Conservation (phyloP, 1,139 yeast species). For the Pneumocystis wakefieldiae region DNA sequence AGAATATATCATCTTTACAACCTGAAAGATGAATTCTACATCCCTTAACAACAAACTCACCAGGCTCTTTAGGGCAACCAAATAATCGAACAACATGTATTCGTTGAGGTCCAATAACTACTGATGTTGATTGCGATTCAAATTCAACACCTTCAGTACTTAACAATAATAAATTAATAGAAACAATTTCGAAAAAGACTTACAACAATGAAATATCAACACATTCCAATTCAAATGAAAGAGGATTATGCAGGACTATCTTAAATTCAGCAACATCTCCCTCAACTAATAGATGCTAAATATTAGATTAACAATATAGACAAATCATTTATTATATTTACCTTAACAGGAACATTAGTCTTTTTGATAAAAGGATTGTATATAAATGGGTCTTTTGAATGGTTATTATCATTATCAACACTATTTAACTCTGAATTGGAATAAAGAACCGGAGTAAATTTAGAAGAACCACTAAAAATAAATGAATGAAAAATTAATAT, state of each 20-base stretch:
- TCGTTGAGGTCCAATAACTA: conserved; percentile 22
- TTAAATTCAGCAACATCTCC: conserved; percentile 19
- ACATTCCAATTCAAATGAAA: conserved; percentile 56
- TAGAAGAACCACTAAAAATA: background rate
- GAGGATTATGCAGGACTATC: conserved; percentile 63
- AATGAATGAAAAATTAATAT: background rate
- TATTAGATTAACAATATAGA: background rate
- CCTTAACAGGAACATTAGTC: background rate
- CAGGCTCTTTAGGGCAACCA: conserved; percentile 16
- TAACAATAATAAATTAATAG: background rate
- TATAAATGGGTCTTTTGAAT: conserved; percentile 20
- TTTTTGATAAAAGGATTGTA: conserved; percentile 29
- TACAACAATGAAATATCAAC: conserved; percentile 18
- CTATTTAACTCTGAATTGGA: conserved; percentile 5
- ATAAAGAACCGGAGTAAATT: conserved; percentile 13
- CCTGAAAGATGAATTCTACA: conserved; percentile 35
- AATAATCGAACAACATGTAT: conserved; percentile 17
- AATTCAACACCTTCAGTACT: conserved; percentile 14
- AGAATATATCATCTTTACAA: conserved; percentile 27
- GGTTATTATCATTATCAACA: conserved; percentile 6
- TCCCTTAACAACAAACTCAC: conserved; percentile 31
- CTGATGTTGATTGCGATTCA: conserved; percentile 11
- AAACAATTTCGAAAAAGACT: background rate
- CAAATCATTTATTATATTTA: background rate
- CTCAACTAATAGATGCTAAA: conserved; percentile 11